Conservation (phyloP, 768 basidiomycete species). For the Boletus sp. region DNA sequence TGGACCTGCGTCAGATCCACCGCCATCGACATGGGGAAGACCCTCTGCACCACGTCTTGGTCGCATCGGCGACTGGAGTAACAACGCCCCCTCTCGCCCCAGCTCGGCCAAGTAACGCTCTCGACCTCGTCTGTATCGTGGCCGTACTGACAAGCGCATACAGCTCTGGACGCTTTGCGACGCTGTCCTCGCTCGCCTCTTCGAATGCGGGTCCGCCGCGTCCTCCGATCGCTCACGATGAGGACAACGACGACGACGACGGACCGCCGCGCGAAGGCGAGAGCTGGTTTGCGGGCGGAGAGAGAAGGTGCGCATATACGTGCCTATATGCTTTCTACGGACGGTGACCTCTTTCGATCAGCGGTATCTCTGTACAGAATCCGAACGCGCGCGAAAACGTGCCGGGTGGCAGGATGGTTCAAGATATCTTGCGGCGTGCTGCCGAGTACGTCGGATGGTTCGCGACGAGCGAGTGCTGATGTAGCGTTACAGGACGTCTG, state of each 20-base stretch:
- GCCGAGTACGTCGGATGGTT: conserved; percentile 55
- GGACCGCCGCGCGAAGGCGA: conserved; percentile 44
- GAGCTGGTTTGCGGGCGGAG: conserved; percentile 92
- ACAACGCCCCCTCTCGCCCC: conserved; percentile 20
- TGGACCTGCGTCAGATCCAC: conserved; percentile 40
- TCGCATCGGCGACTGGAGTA: conserved; percentile 51
- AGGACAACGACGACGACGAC: conserved; percentile 50
- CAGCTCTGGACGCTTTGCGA: conserved; percentile 35
- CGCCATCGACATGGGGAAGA: conserved; percentile 47
- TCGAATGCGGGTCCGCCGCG: conserved; percentile 16
- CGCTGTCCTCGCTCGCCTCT: conserved; percentile 33
- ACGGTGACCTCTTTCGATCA: conserved; percentile 30
- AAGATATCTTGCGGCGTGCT: conserved; percentile 77
- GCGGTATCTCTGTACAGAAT: conserved; percentile 87
- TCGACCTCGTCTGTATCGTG: background rate
- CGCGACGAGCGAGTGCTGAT: background rate
- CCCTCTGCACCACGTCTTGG: conserved; percentile 45
- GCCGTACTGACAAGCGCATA: background rate
- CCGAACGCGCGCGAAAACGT: conserved; percentile 51
- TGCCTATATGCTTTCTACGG: no score
- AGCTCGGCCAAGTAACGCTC: conserved; percentile 13
- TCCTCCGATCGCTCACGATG: conserved; percentile 21
- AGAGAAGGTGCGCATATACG: conserved; percentile 62
- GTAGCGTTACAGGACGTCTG: conserved; percentile 15
- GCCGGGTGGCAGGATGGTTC: conserved; percentile 61